Evolutionary conservation across 345 rosid species (phyloP), one percentile per base, ranked within the genome.

Genomic region (Brassica rapa): DNA sequence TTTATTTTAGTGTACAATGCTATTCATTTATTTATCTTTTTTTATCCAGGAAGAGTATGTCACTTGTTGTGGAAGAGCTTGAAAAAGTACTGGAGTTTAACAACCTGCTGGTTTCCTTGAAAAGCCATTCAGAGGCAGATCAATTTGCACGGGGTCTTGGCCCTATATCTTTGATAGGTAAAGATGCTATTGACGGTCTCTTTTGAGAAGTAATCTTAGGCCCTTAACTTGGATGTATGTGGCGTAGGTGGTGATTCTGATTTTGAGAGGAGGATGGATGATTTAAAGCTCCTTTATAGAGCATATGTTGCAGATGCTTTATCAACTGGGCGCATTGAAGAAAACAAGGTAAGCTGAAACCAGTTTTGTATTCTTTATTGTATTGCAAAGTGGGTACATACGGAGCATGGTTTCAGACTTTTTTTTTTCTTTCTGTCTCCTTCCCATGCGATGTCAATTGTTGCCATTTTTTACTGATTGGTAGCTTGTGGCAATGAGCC

Each of bases 221-320:
- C 15, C 66, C 64, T 49, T 23, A 63, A 60, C 81, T 49, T 73
- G 49, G 63, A n/a, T 66, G 57, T 82, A 6, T 71, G 25, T 85
- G 82, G 70, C 81, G 74, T 68, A 95, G 99, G 98, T 72, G 99
- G 95, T 70, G 93, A 88, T 35, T 90, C 89, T 82, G 95, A 88
- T 71, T 83, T 57, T 69, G 98, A 96, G 82, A 87, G 92, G 85
- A 88, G 89, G 84, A 93, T 85, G 84, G 96, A 90, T 84, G 97
- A 93, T 77, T 85, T 96, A 84, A 93, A 91, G 88, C 96, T 91
- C 16, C 99, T 96, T 25, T 93, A 90, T 70, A 90, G 92, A 85
- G 90, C 92, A 70, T 96, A 91, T 82, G 82, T 88, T 30, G 81
- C 93, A 75, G 96, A 91, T 80, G 87, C 97, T 74, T 77, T 96